Evolutionary conservation across 2,329 filamentous ascomycete species (phyloP), one percentile per base, ranked within the genome.

Genomic region (Podosphaera xanthii): DNA sequence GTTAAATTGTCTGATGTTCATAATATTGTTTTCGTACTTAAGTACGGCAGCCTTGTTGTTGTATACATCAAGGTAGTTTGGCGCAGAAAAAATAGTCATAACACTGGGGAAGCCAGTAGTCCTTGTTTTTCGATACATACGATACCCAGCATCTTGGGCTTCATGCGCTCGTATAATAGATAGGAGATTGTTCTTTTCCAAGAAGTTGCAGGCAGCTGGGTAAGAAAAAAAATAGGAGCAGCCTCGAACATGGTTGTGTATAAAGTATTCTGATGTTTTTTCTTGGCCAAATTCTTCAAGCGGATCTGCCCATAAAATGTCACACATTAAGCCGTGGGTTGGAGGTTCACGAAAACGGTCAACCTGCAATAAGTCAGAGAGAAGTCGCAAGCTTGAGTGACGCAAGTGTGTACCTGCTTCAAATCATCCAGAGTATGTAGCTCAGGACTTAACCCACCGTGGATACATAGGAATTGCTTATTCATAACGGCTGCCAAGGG

Each of bases 191-290:
- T 98, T 98, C 79, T 97, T 97, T 73, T 98, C 92, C 62, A 98
- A 77, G 75, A 98, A 98, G 12, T 88, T 87, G 73, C 92, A 98
- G 35, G 92, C 92, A 5, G 92, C 90, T 2, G 90, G 91, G 70
- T 98, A 98, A 14, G 90, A 96, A 75, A 98, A 98, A 77, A 98
- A 98, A 76, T 96, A 98, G 1, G 92, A 97, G 73, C 92, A 98
- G 59, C 92, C 92, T 71, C 92, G 86, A 58, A 98, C 92, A 71
- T 97, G 90, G 73, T 98, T 98, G 76, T 98, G 92, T 61, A 97
- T 75, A 73, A 96, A 98, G 73, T 88, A 97, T 70, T 98, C 92
- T 63, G 87, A 91, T 0, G 90, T 94, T 76, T 97, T 98, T 74
- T 98, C 92, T 72, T 97, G 91, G 2, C 92, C 92, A 71, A 98